phyloP scores from a whole-genome alignment of 139 green algal species.

The Chlamydomonas schloesseri region DNA sequence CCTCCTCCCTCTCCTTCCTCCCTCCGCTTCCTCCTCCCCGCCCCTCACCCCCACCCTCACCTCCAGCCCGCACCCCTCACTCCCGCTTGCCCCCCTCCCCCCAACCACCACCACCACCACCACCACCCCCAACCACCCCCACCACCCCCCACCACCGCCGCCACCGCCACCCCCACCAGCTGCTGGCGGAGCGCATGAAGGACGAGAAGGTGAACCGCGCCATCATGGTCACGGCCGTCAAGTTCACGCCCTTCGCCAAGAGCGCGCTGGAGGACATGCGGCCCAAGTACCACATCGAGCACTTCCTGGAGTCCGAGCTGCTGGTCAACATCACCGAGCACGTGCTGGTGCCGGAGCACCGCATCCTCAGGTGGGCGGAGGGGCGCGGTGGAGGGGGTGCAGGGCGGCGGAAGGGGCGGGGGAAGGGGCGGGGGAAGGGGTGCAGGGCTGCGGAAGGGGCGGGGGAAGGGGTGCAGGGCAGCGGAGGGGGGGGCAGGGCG shows the following conservation, averaged over 20 bases:
- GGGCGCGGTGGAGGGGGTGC: no score
- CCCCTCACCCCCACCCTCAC: no score
- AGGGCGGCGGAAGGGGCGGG: no score
- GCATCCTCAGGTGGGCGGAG: conserved; percentile 70
- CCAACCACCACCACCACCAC: not conserved
- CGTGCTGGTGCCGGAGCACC: conserved; percentile 92
- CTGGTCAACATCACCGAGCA: conserved; percentile 98
- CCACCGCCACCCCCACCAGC: conserved; percentile 32
- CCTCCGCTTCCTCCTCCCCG: not conserved
- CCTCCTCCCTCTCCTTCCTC: not conserved
- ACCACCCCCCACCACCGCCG: not conserved
- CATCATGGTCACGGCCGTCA: conserved; percentile 88
- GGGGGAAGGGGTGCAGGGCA: no score
- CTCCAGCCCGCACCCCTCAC: no score
- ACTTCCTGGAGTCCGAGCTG: conserved; percentile 92
- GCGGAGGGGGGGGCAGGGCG: no score
- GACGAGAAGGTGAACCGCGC: conserved; percentile 82
- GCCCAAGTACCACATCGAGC: conserved; percentile 86
- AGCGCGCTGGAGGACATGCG: conserved; percentile 64
- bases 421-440: no score
- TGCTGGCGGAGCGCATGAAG: conserved; percentile 91
- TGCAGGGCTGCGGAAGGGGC: no score
- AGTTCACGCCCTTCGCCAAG: conserved; percentile 76
- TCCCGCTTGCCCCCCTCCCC: not conserved
- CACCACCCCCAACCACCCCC: not conserved